Evolutionary conservation across 805 yeast genomes (phyloP).

Genomic region (Candida krabiensis): DNA sequence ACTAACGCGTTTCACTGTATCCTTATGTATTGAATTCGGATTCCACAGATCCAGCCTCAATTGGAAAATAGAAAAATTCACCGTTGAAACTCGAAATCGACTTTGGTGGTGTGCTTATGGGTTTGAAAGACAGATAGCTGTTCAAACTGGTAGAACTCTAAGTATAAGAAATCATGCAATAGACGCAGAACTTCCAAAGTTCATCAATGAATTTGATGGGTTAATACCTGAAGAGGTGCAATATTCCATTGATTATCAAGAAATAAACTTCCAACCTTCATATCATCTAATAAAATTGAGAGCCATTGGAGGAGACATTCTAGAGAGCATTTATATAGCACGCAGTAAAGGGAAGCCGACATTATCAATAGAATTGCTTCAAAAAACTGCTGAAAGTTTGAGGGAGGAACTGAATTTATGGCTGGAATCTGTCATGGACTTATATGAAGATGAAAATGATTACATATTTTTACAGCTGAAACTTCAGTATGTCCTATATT

Average conservation of each 20-base stretch:
- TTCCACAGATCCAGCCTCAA: conserved; percentile 2
- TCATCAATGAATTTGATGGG: neutral
- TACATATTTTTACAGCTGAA: conserved; percentile 1
- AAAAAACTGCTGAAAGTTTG: conserved; percentile 1
- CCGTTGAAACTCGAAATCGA: neutral
- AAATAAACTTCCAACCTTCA: conserved; percentile 1
- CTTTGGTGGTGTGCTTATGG: conserved; percentile 5
- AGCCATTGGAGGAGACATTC: conserved; percentile 3
- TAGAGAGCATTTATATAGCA: conserved; percentile 4
- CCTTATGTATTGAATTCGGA: conserved; percentile 3
- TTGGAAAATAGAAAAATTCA: neutral
- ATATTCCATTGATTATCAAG: neutral
- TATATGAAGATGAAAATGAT: neutral
- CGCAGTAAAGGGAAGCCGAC: neutral
- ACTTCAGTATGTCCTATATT: neutral
- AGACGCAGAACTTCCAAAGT: conserved; percentile 2
- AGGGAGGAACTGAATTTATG: conserved; percentile 6
- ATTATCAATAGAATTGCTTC: neutral
- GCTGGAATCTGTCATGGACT: conserved; percentile 4
- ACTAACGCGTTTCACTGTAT: neutral
- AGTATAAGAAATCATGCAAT: conserved; percentile 5
- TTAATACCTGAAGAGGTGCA: neutral
- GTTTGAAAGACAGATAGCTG: conserved; percentile 4
- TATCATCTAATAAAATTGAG: conserved; percentile 3
- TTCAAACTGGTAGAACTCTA: conserved; percentile 4